phyloP scores from a whole-genome alignment of 805 yeast genomes.

The Cyberlindnera bimundalis region DNA sequence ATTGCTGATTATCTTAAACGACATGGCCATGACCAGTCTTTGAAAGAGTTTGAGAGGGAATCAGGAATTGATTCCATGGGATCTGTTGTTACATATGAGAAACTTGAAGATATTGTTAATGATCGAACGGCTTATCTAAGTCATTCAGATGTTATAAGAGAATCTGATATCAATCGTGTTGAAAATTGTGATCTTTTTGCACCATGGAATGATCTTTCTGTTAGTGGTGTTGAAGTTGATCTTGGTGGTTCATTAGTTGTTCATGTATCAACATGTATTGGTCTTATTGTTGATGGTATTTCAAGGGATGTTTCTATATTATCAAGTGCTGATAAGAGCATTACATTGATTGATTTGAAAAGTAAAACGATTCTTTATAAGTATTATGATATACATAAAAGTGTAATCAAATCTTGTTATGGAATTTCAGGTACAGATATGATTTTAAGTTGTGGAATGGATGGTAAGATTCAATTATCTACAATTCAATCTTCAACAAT shows the following conservation, averaged over 20 bases:
- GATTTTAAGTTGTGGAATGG: slow-evolving; percentile 48
- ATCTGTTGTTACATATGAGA: slow-evolving; percentile 27
- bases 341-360: slow-evolving; percentile 18
- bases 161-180: slow-evolving; percentile 4
- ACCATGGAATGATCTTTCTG: neutral
- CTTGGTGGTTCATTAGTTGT: slow-evolving; percentile 19
- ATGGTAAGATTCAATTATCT: slow-evolving; percentile 40
- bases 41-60: slow-evolving; percentile 40
- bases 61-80: slow-evolving; percentile 3
- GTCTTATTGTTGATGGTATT: slow-evolving; percentile 19
- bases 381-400: slow-evolving; percentile 15
- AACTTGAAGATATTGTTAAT: slow-evolving; percentile 36
- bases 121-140: slow-evolving; percentile 35
- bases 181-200: slow-evolving; percentile 11
- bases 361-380: slow-evolving; percentile 4
- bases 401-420: slow-evolving; percentile 36
- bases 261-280: slow-evolving; percentile 17
- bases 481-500: slow-evolving; percentile 11
- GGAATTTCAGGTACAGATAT: slow-evolving; percentile 26
- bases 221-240: neutral
- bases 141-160: slow-evolving; percentile 7
- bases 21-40: slow-evolving; percentile 45
- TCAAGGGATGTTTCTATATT: slow-evolving; percentile 16
- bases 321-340: slow-evolving; percentile 19
- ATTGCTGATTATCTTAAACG: slow-evolving; percentile 58